Evolutionary conservation across 2,329 filamentous ascomycete species (phyloP).

Genomic region (Peltaster fructicola): DNA sequence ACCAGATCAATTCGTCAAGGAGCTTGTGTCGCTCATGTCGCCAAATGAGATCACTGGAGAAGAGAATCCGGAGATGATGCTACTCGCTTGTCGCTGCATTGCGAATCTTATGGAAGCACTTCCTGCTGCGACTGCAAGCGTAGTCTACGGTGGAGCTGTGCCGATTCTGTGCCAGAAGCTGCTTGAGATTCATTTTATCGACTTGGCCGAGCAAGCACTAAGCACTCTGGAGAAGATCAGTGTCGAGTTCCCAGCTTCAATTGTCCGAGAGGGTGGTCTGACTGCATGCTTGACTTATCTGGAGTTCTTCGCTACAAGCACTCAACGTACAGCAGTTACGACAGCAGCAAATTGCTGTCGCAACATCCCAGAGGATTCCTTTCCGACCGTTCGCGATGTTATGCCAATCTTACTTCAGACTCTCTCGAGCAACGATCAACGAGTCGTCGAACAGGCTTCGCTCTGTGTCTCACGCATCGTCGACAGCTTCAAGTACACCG

Average conservation of each 20-base stretch:
- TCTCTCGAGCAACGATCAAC: slow-evolving; percentile 78
- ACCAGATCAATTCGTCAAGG: slow-evolving; percentile 86
- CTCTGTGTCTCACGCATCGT: slow-evolving; percentile 90
- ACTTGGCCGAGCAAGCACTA: slow-evolving; percentile 87
- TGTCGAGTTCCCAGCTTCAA: slow-evolving; percentile 82
- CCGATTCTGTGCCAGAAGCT: slow-evolving; percentile 89
- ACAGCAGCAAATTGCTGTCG: slow-evolving; percentile 97
- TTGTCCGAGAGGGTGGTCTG: slow-evolving; percentile 86
- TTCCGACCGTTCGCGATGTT: slow-evolving; percentile 76
- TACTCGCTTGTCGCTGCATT: slow-evolving; percentile 84
- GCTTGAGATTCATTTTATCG: slow-evolving; percentile 90
- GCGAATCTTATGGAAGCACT: slow-evolving; percentile 97
- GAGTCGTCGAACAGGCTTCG: slow-evolving; percentile 91
- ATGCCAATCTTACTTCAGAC: slow-evolving; percentile 93
- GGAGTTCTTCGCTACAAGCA: slow-evolving; percentile 95
- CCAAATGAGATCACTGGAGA: slow-evolving; percentile 63
- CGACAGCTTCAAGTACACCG: slow-evolving; percentile 85
- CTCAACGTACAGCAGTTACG: slow-evolving; percentile 87
- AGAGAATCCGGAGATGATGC: slow-evolving; percentile 93
- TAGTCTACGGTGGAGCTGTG: slow-evolving; percentile 93
- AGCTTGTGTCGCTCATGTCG: slow-evolving; percentile 82
- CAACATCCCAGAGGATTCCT: slow-evolving; percentile 88
- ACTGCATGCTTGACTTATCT: slow-evolving; percentile 92
- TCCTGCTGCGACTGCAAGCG: slow-evolving; percentile 79
- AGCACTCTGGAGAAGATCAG: slow-evolving; percentile 97